Conservation (phyloP, 108 stramenopile genomes). For the Discostella stelligeroides region DNA sequence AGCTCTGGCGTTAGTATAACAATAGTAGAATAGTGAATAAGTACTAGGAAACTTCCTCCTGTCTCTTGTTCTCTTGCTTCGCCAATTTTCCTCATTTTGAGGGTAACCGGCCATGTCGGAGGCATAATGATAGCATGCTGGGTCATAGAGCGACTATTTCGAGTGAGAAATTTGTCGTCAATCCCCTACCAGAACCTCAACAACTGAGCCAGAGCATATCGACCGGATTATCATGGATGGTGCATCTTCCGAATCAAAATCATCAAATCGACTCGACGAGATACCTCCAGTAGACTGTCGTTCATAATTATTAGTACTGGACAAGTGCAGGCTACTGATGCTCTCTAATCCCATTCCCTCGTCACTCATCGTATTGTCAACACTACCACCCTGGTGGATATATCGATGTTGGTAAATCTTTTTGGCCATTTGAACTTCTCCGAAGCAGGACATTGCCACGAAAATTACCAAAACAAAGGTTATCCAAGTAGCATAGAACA, state of each 20-base stretch:
- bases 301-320: background rate
- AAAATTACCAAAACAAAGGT: conserved; percentile 48
- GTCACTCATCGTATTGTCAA: background rate
- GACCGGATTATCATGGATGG: background rate
- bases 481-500: conserved; percentile 84
- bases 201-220: conserved; percentile 13
- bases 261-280: background rate
- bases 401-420: conserved; percentile 19
- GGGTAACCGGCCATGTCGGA: too few species aligned
- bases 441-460: conserved; percentile 42
- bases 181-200: conserved; percentile 15
- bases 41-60: too few species aligned
- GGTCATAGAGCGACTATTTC: too few species aligned
- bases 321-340: background rate
- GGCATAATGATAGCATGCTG: too few species aligned
- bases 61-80: too few species aligned
- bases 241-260: background rate
- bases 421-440: conserved; percentile 43
- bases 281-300: background rate
- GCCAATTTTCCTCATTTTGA: too few species aligned
- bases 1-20: too few species aligned
- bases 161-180: background rate
- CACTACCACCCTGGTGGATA: background rate
- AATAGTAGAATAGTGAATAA: too few species aligned
- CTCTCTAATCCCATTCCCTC: background rate